Percentiles rank a stretch among this genome's conserved stretches.
Conservation (phyloP, 202 grass and related monocot genomes). For the Hordeum pubiflorum region DNA sequence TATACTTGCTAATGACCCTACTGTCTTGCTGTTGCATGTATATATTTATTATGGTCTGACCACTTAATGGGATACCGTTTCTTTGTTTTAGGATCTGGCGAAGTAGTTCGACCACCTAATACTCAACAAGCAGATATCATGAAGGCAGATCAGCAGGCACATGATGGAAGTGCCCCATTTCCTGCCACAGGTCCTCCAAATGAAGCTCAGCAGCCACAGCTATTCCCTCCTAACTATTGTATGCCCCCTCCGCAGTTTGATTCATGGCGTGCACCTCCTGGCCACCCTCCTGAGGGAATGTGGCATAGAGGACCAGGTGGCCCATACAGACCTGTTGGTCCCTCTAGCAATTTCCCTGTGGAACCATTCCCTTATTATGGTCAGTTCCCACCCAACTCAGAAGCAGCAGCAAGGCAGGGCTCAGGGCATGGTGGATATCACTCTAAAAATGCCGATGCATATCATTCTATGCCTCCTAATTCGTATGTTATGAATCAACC, state of each 20-base stretch:
- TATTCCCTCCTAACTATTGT: conserved; percentile 37
- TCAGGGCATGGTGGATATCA: conserved; percentile 43
- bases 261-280: conserved; percentile 56
- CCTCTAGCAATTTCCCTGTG: conserved; percentile 46
- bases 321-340: conserved; percentile 46
- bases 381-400: conserved; percentile 53
- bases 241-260: conserved; percentile 46
- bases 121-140: conserved; percentile 46
- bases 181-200: conserved; percentile 27
- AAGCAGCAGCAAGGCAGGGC: conserved; percentile 43
- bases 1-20: conserved; percentile 1
- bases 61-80: background rate
- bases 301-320: conserved; percentile 66
- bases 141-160: conserved; percentile 49
- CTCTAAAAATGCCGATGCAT: conserved; percentile 52
- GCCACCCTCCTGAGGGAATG: conserved; percentile 58
- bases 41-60: conserved; percentile 13
- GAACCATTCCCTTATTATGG: conserved; percentile 71
- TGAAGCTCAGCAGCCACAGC: conserved; percentile 41
- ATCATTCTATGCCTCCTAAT: conserved; percentile 48
- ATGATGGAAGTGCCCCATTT: conserved; percentile 30
- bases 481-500: conserved; percentile 59
- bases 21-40: background rate
- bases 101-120: conserved; percentile 10
- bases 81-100: conserved; percentile 41